Conservation (phyloP, 768 basidiomycete species). For the Fomitopsis serialis region DNA sequence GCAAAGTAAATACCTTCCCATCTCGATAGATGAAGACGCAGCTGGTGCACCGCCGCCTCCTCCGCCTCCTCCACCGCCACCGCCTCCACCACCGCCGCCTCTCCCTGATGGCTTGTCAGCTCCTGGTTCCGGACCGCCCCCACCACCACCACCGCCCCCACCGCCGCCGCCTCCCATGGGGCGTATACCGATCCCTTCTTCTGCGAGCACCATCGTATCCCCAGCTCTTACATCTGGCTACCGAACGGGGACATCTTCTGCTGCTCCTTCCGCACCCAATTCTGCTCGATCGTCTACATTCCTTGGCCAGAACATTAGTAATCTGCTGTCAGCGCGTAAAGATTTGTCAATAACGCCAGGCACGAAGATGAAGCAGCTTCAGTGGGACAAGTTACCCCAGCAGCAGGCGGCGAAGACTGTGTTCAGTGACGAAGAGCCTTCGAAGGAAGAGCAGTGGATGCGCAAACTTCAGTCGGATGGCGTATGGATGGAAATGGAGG, state of each 20-base stretch:
- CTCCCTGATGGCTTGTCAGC: conserved; percentile 23
- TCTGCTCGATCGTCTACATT: conserved; percentile 60
- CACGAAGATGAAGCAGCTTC: conserved; percentile 95
- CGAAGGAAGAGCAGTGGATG: conserved; percentile 76
- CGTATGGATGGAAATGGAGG: conserved; percentile 95
- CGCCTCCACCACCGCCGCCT: conserved; percentile 25
- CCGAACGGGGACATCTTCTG: conserved; percentile 26
- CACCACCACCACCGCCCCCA: conserved; percentile 27
- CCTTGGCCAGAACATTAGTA: conserved; percentile 51
- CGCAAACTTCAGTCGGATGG: conserved; percentile 79
- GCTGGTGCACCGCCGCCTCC: conserved; percentile 22
- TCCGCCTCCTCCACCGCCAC: conserved; percentile 29
- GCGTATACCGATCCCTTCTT: conserved; percentile 20
- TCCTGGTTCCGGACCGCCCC: conserved; percentile 15
- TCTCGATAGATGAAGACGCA: background rate
- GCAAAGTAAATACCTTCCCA: conserved; percentile 46
- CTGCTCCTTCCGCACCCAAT: conserved; percentile 31
- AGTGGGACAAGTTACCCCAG: conserved; percentile 97
- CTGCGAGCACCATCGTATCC: conserved; percentile 11
- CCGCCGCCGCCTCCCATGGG: conserved; percentile 21
- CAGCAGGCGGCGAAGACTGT: conserved; percentile 80
- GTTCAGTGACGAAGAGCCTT: conserved; percentile 68
- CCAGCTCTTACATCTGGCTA: conserved; percentile 31
- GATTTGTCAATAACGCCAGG: conserved; percentile 80
- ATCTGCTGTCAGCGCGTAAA: conserved; percentile 64